Conservation (phyloP, 768 basidiomycete genomes). For the Russula dissimulans region DNA sequence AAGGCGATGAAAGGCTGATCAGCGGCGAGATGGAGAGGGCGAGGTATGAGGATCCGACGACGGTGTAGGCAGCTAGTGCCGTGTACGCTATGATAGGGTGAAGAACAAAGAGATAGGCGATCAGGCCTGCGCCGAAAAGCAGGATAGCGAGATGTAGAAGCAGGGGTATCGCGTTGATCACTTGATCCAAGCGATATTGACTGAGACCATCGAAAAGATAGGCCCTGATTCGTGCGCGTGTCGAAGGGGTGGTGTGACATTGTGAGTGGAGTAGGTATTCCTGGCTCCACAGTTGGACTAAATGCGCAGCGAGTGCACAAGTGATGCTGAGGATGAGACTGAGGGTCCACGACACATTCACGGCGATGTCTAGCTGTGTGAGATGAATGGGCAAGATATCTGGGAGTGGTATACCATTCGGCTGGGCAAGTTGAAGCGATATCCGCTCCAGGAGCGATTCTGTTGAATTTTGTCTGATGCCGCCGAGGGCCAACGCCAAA, state of each 20-base stretch:
- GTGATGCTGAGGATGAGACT: constrained; percentile 7
- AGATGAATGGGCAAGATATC: neutral
- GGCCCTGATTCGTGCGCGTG: constrained; percentile 11
- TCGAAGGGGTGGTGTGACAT: constrained; percentile 7
- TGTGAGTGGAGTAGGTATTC: constrained; percentile 2
- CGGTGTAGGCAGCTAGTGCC: neutral
- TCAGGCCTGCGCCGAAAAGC: constrained; percentile 14
- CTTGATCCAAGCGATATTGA: neutral
- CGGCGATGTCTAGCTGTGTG: neutral
- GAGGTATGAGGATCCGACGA: neutral
- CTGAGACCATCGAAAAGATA: constrained; percentile 10
- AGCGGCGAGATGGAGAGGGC: constrained; percentile 11
- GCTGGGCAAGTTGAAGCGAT: constrained; percentile 2
- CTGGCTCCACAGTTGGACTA: constrained; percentile 12
- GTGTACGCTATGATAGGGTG: constrained; percentile 7
- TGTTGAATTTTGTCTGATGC: neutral
- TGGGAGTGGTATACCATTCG: neutral
- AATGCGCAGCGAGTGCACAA: constrained; percentile 2
- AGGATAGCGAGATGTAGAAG: constrained; percentile 16
- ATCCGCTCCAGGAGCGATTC: constrained; percentile 4
- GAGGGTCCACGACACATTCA: constrained; percentile 9
- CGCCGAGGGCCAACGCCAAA: neutral
- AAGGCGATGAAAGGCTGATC: constrained; percentile 8
- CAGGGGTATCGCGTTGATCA: constrained; percentile 1
- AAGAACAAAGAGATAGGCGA: constrained; percentile 8